Evolutionary conservation across 371 early-diverging fungal genomes (phyloP), one percentile per base, ranked within the genome.

Genomic region (Mycotypha africana): DNA sequence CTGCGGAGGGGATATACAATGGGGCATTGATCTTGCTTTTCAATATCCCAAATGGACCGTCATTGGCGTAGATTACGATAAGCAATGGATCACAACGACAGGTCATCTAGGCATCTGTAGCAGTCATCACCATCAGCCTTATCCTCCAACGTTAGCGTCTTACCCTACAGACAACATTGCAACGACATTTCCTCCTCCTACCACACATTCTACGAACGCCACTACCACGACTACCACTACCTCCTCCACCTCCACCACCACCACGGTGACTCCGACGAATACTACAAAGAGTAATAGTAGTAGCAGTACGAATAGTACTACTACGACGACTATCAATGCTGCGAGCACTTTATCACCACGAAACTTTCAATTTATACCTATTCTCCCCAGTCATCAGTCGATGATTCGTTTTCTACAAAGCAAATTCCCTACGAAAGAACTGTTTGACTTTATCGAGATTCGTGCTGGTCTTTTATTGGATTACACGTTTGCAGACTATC

Each of bases 1-100:
- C n/a, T 72, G 73, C 49, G 68, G 68, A 1, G n/a, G n/a, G n/a
- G 64, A 67, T 49, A 64, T 58, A 20, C 33, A 54, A 2, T 72
- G 73, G 73, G 52, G 47, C n/a, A 50, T 64, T 4, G 58, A 67
- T 17, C 47, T 68, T 7, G 68, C 73, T 12, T 35, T 46, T 2
- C 38, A 44, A 7, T 50, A 66, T 35, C 57, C 73, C 6, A 51
- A 38, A 44, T 66, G 65, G 62, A 55, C 45, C 2, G 58, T 72
- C 4, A 45, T 66, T 31, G 73, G 66, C 14, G 47, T 72, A 28
- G 69, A 72, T 20, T 55, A 58, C 36, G 32, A 35, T 1, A 50
- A 45, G 10, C 50, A 51, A 2, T 38, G 42, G 8, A 42, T 51
- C 14, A 38, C 46, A n/a, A 52, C 62, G 11, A 51, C 37, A 14